Base-by-base conservation (phyloP, 306 rosid species). In the Rubus parviflorus region DNA sequence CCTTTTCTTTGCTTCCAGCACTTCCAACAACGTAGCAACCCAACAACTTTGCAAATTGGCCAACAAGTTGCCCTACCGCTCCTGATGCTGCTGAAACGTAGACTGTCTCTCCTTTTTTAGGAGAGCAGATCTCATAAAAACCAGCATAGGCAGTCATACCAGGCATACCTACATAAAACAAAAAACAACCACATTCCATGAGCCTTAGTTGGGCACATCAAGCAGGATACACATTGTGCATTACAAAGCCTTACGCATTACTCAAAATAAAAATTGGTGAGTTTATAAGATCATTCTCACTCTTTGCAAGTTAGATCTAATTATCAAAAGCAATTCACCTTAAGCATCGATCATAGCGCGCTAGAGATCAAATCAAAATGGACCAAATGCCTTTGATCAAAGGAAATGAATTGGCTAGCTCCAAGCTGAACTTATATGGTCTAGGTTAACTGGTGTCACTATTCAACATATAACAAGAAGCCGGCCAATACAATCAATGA, bases 11-110 rank as follows among this genome's bases (percentile, higher is more conserved):
- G 22, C 89, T 89, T 45, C 87, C 82, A 61, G 87, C 85, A 83
- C 89, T 86, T 77, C 93, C 89, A 74, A 89, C 89, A 77, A 89
- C 89, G 79, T 86, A 86, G 43, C 89, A 89, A 17, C 86, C 92
- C 70, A 72, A 42, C 82, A 86, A 49, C 40, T 89, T 80, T 3
- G 84, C 84, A 7, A 80, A 88, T 87, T 60, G 66, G 40, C 66
- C 66, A 43, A 84, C 87, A 68, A 84, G 80, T 38, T 84, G 87
- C 43, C 87, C 85, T 35, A 84, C 87, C 7, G 87, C 66, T 60
- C 66, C 66, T 12, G 66, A 60, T 25, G 66, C 66, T 65, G 90
- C 81, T 60, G 92, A 88, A 48, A 89, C 30, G 9, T 82, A 86
- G 1, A 86, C 92, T 76, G 75, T 45, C 17, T 86, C 90, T 76